Base-by-base conservation (phyloP, 1,284 basidiomycete genomes). In the Fistulinella cinereoalba region DNA sequence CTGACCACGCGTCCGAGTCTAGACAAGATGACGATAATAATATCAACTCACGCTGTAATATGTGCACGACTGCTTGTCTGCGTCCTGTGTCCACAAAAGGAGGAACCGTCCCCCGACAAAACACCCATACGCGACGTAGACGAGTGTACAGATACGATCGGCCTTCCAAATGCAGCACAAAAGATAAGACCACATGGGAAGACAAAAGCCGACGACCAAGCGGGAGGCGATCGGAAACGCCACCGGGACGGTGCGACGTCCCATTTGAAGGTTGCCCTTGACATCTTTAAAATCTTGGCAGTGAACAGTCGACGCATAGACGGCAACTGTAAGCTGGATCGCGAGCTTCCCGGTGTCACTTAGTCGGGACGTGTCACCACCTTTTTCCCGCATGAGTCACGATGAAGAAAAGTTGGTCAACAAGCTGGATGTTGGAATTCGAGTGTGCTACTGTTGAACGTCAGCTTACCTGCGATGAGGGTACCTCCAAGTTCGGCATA, bases 271-370 rank as follows among this genome's bases (percentile, higher is more conserved):
- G 37, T 74, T 72, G 1, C 71, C 71, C 3, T 60, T 54, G 11
- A 60, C 49, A 46, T 73, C 71, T 23, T 67, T 62, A 46, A 74
- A 74, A 49, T 73, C 71, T 48, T 74, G 71, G 8, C 69, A 62
- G 28, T 74, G 71, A 6, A 71, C 66, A 0, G 72, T 73, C 0
- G 69, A 68, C 1, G 63, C 38, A 28, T 65, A 65, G 21, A 61
- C 55, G 1, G 56, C 51, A 5, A 63, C 49, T 3, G 58, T 66
- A 21, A 67, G 33, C 4, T 60, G 62, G 8, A 64, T 37, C 0
- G 64, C 62, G 5, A 64, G 48, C 31, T 47, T 51, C 2, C 51
- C 60, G 1, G 62, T 64, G n/a, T 53, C 37, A 21, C 53, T 59
- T 19, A 65, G 34, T 8, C 10, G 19, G 3, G 61, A 48, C 1